A percentile compares a stretch with the other conserved stretches of the same genome.
Conservation (phyloP, 441 rosid genomes). For the Croton setiger region DNA sequence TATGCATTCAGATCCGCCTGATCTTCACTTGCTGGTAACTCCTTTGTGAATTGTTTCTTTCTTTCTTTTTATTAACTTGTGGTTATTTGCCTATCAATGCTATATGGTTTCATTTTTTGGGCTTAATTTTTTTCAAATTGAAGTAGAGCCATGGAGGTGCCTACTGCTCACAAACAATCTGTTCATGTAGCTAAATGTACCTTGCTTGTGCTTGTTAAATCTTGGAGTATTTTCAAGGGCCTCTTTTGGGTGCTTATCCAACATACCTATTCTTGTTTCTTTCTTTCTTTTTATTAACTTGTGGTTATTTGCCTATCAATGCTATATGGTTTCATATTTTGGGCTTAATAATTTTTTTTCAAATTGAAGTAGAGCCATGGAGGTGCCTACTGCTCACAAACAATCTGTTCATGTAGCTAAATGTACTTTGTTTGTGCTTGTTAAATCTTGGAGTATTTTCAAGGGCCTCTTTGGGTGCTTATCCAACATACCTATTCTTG, state of each 20-base stretch:
- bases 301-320: background rate
- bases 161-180: background rate
- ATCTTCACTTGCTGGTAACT: background rate
- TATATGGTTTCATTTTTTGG: background rate
- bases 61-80: background rate
- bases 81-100: background rate
- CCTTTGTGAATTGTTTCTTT: background rate
- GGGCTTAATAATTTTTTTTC: background rate
- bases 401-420: background rate
- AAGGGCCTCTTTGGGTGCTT: background rate
- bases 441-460: background rate
- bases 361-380: background rate
- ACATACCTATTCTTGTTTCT: background rate
- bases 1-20: too few species aligned
- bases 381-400: background rate
- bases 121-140: background rate
- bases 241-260: background rate
- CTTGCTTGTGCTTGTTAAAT: background rate
- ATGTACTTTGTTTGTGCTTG: background rate
- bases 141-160: background rate
- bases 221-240: background rate
- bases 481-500: background rate
- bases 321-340: background rate
- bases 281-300: background rate
- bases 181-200: background rate